Evolutionary conservation across 1,284 basidiomycete genomes (phyloP).

Genomic region (Heterobasidion irregulare): DNA sequence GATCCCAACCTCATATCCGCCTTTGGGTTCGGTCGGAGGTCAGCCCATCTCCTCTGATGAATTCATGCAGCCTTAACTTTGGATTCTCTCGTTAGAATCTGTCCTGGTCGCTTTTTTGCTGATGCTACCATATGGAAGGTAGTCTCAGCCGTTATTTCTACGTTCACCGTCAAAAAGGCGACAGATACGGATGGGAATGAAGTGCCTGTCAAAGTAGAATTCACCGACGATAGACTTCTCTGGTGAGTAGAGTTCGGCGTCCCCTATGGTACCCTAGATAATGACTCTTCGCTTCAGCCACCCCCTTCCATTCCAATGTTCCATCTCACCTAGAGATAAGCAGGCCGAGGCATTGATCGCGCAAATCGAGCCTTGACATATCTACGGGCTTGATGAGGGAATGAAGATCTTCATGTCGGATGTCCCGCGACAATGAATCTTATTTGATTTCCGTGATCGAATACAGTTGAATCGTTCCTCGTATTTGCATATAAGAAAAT

Average conservation of each 20-base stretch:
- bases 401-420: not conserved
- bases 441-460: not conserved
- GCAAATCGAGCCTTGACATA: too few relatives aligned
- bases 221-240: not conserved
- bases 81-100: not conserved
- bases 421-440: not conserved
- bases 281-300: not conserved
- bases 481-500: too few relatives aligned
- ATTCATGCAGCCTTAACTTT: not conserved
- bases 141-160: not conserved
- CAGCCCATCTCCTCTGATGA: not conserved
- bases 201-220: not conserved
- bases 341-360: not conserved
- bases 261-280: not conserved
- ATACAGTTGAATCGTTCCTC: not conserved
- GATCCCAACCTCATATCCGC: not conserved
- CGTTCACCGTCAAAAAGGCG: not conserved
- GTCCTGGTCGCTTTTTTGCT: not conserved
- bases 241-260: not conserved
- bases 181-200: not conserved
- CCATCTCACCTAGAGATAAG: not conserved
- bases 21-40: not conserved
- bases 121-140: not conserved
- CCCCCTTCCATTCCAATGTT: not conserved
- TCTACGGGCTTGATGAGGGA: not conserved